Evolutionary conservation across 495 filamentous ascomycete species (phyloP).

Genomic region (Hyaloscypha bicolor): DNA sequence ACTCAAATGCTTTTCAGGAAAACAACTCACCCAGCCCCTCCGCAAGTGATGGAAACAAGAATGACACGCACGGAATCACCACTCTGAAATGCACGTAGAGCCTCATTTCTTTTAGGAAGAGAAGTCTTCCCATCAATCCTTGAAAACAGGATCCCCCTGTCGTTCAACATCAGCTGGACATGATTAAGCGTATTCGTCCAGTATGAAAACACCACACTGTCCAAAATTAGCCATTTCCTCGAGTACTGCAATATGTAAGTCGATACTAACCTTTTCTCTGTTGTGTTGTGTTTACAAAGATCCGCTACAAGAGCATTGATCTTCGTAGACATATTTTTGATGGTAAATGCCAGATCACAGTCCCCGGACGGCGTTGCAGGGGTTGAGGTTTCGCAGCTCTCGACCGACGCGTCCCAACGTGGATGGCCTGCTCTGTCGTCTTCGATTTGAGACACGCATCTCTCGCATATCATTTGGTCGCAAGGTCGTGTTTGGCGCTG

Average conservation of each 20-base stretch:
- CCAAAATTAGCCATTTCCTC: background rate
- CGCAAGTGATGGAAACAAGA: slow-evolving; percentile 23
- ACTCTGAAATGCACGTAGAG: slow-evolving; percentile 8
- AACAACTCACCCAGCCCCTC: slow-evolving; percentile 14
- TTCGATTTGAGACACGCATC: background rate
- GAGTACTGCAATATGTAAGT: background rate
- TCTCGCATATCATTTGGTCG: background rate
- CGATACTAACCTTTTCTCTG: background rate
- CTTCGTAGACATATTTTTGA: background rate
- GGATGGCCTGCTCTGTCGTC: background rate
- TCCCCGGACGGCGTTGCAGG: background rate
- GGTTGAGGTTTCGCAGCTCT: background rate
- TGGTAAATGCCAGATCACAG: background rate
- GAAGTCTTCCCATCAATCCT: slow-evolving; percentile 13
- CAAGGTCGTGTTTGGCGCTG: background rate
- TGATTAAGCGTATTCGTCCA: slow-evolving; percentile 16
- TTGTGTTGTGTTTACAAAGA: background rate
- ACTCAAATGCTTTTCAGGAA: background rate
- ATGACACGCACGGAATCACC: slow-evolving; percentile 18
- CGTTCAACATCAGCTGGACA: slow-evolving; percentile 4
- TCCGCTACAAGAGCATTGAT: background rate
- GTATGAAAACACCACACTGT: slow-evolving; percentile 6
- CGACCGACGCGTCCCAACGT: background rate
- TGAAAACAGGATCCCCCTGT: background rate
- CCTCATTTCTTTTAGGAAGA: slow-evolving; percentile 9